phyloP scores from a whole-genome alignment of 2,329 filamentous ascomycete species.

The Botrytis pseudocinerea region DNA sequence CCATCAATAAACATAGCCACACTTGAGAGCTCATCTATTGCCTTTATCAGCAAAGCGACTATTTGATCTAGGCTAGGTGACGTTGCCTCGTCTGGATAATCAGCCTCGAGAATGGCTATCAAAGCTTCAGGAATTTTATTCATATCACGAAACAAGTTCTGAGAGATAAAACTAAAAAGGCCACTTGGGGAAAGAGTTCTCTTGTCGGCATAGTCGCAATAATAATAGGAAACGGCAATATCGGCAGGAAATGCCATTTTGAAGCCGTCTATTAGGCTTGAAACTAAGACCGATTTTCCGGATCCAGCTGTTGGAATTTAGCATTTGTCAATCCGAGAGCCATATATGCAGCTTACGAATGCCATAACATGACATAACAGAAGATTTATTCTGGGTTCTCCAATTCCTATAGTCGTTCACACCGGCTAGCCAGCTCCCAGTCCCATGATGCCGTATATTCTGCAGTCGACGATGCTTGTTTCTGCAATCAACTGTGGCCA shows the following conservation, averaged over 20 bases:
- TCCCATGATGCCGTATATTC: background rate
- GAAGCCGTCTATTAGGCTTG: background rate
- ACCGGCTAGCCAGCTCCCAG: background rate
- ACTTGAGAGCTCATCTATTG: background rate
- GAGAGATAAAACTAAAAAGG: background rate
- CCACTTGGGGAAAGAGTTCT: conserved; percentile 17
- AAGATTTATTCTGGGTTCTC: background rate
- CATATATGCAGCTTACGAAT: background rate
- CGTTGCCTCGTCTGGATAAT: background rate
- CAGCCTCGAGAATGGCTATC: background rate
- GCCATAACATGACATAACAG: background rate
- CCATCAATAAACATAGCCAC: background rate
- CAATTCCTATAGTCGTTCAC: background rate
- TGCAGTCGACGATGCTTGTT: background rate
- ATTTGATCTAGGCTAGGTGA: background rate
- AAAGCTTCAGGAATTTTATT: background rate
- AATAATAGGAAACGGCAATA: conserved; percentile 12
- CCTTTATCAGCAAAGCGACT: background rate
- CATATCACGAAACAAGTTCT: background rate
- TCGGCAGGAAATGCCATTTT: background rate
- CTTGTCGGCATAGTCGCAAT: conserved; percentile 28
- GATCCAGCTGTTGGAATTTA: background rate
- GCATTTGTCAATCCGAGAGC: background rate
- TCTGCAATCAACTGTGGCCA: background rate
- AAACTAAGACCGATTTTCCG: conserved; percentile 9